phyloP scores from a whole-genome alignment of 2,329 filamentous ascomycete genomes.

The Calonectria crousiana region DNA sequence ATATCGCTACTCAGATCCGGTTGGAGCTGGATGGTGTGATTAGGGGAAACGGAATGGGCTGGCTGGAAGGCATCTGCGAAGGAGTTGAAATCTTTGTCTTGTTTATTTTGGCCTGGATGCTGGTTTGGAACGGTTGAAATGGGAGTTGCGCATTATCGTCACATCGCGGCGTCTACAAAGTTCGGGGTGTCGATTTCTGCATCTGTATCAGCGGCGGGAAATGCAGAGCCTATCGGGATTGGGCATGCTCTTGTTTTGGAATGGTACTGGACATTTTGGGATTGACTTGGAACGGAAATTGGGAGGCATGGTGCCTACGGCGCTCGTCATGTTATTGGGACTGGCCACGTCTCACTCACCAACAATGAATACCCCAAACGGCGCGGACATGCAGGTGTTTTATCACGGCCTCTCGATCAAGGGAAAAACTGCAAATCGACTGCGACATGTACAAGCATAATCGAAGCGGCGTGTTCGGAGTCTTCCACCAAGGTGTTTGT shows the following conservation, averaged over 20 bases:
- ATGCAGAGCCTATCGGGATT: slow-evolving; percentile 17
- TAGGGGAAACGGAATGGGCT: slow-evolving; percentile 36
- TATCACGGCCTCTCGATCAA: slow-evolving; percentile 33
- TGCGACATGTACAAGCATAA: slow-evolving; percentile 39
- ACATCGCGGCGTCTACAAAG: slow-evolving; percentile 38
- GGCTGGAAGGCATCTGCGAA: slow-evolving; percentile 39
- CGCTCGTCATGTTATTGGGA: slow-evolving; percentile 32
- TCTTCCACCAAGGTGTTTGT: slow-evolving; percentile 38
- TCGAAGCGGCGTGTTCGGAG: slow-evolving; percentile 35
- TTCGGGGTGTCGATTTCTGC: slow-evolving; percentile 40
- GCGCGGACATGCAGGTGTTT: slow-evolving; percentile 41
- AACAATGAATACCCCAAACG: slow-evolving; percentile 42
- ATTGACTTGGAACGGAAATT: slow-evolving; percentile 28
- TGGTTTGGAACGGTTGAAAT: slow-evolving; percentile 36
- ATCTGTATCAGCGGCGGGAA: slow-evolving; percentile 26
- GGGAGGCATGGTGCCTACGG: slow-evolving; percentile 33
- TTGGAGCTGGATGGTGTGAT: slow-evolving; percentile 35
- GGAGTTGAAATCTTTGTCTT: slow-evolving; percentile 44
- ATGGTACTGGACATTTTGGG: slow-evolving; percentile 31
- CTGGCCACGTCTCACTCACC: slow-evolving; percentile 29
- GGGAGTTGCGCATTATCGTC: slow-evolving; percentile 44
- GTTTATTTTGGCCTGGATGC: slow-evolving; percentile 34
- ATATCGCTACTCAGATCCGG: slow-evolving; percentile 36
- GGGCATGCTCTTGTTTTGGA: slow-evolving; percentile 25
- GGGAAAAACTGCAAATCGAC: slow-evolving; percentile 36